Evolutionary conservation across 108 stramenopile species (phyloP), one percentile per base, ranked within the genome.

Genomic region (Nitzschia palea): DNA sequence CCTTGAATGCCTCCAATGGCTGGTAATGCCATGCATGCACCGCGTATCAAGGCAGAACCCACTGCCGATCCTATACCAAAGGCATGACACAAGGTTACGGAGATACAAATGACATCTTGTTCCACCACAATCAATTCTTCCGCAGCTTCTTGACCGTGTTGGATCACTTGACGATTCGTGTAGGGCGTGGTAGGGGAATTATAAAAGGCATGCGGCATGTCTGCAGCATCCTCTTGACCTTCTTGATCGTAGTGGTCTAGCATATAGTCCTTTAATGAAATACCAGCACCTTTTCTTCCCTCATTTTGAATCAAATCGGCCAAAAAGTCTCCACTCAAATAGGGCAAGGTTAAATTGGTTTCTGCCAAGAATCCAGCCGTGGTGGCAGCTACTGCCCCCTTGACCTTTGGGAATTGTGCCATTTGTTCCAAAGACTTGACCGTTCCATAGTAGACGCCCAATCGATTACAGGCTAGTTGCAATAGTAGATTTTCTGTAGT

Each of bases 41-140:
- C 82, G 8, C 36, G 20, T 18, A 50, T 20, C 8, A 83, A 14
- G 14, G 66, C 56, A 3, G 73, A 50, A 23, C 58, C 61, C 10
- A 65, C 63, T 17, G 74, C 81, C 3, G 77, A 79, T n/a, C 81
- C 81, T 23, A 82, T 77, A 0, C 81, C 81, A 56, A 82, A 82
- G 18, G 81, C 52, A 65, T 79, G 77, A 35, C 60, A 82, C 44
- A 82, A 55, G 3, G 77, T 82, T 15, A 79, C 47, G 22, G 77
- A 63, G 17, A 82, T 57, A 35, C 81, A 78, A n/a, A 74, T 50
- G 0, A 53, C 37, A 51, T 82, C 81, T n/a, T 73, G 34, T 6
- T 66, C 62, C 8, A 65, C 20, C 62, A 82, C 55, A 9, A 36
- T 33, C 18, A 82, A 37, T 43, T 67, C 53, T 34, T 42, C 34